phyloP scores from a whole-genome alignment of 495 filamentous ascomycete genomes.

The Penicillium antarcticum region DNA sequence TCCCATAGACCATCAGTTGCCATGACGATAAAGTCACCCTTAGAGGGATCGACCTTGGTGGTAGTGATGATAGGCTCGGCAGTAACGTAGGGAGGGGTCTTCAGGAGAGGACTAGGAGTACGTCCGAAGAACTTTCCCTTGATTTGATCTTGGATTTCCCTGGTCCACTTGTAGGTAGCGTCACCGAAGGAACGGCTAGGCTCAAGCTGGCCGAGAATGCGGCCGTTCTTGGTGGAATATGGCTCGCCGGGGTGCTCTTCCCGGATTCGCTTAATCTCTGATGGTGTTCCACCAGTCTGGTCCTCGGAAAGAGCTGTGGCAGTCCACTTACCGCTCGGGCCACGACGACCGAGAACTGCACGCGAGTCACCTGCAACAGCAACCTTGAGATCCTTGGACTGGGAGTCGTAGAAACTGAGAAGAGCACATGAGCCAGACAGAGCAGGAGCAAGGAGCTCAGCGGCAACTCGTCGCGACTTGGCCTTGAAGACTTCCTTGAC shows the following conservation, averaged over 20 bases:
- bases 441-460: slow-evolving; percentile 87
- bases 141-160: slow-evolving; percentile 75
- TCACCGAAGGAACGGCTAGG: slow-evolving; percentile 94
- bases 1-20: slow-evolving; percentile 98
- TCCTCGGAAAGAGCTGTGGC: slow-evolving; percentile 87
- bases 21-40: slow-evolving; percentile 93
- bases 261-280: slow-evolving; percentile 76
- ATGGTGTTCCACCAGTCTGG: slow-evolving; percentile 83
- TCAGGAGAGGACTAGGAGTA: slow-evolving; percentile 64
- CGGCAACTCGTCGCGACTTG: slow-evolving; percentile 82
- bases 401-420: slow-evolving; percentile 91
- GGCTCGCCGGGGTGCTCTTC: slow-evolving; percentile 85
- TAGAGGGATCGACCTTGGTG: slow-evolving; percentile 86
- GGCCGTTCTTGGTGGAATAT: slow-evolving; percentile 77
- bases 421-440: slow-evolving; percentile 94
- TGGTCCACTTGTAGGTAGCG: slow-evolving; percentile 92
- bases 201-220: slow-evolving; percentile 87
- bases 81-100: slow-evolving; percentile 96
- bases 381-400: slow-evolving; percentile 76
- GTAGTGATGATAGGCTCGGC: slow-evolving; percentile 94
- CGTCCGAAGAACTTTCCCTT: slow-evolving; percentile 82
- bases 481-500: slow-evolving; percentile 82
- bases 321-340: slow-evolving; percentile 81
- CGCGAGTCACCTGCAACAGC: slow-evolving; percentile 94
- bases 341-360: slow-evolving; percentile 83